Evolutionary conservation across 345 rosid species (phyloP).

Genomic region (Gossypium sturtianum): DNA sequence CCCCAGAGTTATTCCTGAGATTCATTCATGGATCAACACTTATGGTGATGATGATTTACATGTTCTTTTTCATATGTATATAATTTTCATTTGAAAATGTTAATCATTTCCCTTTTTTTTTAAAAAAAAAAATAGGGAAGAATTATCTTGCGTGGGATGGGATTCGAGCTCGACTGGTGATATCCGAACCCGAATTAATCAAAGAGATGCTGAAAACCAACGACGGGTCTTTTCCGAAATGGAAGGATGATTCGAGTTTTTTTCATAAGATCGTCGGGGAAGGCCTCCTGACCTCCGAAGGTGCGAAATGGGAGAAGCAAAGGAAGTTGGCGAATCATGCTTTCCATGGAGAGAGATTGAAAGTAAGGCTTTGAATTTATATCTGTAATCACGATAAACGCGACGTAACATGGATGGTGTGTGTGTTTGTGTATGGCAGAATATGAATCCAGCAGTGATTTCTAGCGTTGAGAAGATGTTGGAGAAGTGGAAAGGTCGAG

Average conservation of each 20-base stretch:
- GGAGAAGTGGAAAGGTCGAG: background rate
- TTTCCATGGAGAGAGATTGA: slow-evolving; percentile 42
- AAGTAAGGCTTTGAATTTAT: slow-evolving; percentile 15
- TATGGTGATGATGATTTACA: slow-evolving; percentile 16
- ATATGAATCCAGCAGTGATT: slow-evolving; percentile 32
- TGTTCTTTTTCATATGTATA: background rate
- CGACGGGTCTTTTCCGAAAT: no score
- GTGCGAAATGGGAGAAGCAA: background rate
- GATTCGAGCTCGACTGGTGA: slow-evolving; percentile 26
- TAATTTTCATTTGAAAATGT: background rate
- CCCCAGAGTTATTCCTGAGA: slow-evolving; percentile 21
- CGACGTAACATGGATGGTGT: background rate
- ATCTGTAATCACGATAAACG: background rate
- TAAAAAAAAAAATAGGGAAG: slow-evolving; percentile 5
- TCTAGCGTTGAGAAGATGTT: slow-evolving; percentile 23
- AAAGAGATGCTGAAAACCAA: slow-evolving; percentile 33
- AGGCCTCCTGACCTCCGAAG: no score
- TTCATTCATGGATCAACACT: slow-evolving; percentile 23
- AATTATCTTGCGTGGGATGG: slow-evolving; percentile 36
- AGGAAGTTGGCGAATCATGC: slow-evolving; percentile 43
- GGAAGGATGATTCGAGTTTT: no score
- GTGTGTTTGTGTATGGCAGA: background rate
- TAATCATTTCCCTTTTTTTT: no score
- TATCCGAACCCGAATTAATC: slow-evolving; percentile 32
- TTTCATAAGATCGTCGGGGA: no score